Percentiles rank a stretch among this genome's conserved stretches.
Evolutionary conservation across 805 yeast species (phyloP).

Genomic region (Priceomyces fermenticarens): DNA sequence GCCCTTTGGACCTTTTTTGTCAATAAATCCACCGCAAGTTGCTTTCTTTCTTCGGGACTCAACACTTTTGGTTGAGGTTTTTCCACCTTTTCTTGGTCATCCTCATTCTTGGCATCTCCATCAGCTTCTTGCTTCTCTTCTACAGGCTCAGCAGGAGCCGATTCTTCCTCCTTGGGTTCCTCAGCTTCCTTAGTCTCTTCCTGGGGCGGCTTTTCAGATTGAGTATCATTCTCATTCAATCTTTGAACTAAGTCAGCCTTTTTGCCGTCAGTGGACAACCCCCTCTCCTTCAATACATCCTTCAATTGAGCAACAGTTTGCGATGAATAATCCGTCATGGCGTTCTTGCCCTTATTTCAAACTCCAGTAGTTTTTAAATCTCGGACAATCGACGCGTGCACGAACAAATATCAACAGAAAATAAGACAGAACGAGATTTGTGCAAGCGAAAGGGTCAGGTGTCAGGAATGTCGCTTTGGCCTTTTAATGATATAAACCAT

Average conservation of each 20-base stretch:
- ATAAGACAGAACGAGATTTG: not conserved
- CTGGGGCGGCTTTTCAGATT: constrained; percentile 4
- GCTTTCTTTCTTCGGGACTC: constrained; percentile 69
- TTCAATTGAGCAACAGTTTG: constrained; percentile 82
- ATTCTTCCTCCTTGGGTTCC: constrained; percentile 13
- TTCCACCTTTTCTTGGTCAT: constrained; percentile 14
- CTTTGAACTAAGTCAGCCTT: constrained; percentile 75
- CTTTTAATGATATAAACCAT: too few species aligned
- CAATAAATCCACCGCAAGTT: constrained; percentile 63
- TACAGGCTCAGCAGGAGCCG: constrained; percentile 12
- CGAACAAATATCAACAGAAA: not conserved
- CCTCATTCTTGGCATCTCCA: constrained; percentile 11
- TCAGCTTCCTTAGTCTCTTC: constrained; percentile 13
- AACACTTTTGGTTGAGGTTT: constrained; percentile 39
- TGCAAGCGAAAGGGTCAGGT: not conserved
- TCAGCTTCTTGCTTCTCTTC: constrained; percentile 10
- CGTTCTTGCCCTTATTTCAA: not conserved
- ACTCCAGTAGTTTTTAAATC: not conserved
- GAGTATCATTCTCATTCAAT: constrained; percentile 53
- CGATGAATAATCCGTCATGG: constrained; percentile 57
- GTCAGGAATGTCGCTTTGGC: too few species aligned
- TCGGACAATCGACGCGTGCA: constrained; percentile 5
- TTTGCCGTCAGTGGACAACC: constrained; percentile 70
- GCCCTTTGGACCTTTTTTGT: constrained; percentile 68
- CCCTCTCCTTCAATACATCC: constrained; percentile 65